phyloP scores from a whole-genome alignment of 768 basidiomycete genomes.

The Gloeopeniophorella convolvens region DNA sequence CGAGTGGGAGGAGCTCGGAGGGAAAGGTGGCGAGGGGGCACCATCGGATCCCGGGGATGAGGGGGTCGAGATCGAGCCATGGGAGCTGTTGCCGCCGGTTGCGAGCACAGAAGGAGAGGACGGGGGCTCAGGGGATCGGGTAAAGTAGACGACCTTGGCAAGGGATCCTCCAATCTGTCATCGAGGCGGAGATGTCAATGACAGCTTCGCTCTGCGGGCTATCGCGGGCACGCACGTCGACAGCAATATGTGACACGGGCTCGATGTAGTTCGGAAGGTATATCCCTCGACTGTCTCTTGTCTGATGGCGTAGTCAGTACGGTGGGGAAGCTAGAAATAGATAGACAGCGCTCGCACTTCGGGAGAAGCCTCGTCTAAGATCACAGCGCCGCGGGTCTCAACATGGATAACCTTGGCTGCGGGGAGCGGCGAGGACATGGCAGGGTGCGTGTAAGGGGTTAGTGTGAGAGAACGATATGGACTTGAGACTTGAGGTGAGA shows the following conservation, averaged over 20 bases:
- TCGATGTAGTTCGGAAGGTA: constrained; percentile 98
- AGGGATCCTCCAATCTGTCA: constrained; percentile 90
- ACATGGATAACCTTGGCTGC: constrained; percentile 86
- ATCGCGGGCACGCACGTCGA: constrained; percentile 66
- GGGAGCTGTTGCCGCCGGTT: constrained; percentile 48
- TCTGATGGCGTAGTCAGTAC: constrained; percentile 38
- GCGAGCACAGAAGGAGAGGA: constrained; percentile 65
- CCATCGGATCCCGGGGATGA: constrained; percentile 28
- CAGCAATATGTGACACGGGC: constrained; percentile 93
- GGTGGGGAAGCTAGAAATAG: constrained; percentile 8
- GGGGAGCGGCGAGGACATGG: constrained; percentile 51
- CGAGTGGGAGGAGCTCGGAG: constrained; percentile 31
- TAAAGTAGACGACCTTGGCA: constrained; percentile 98
- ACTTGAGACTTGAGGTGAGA: constrained; percentile 3
- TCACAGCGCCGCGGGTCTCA: constrained; percentile 90
- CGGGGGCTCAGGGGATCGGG: constrained; percentile 84
- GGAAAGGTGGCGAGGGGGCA: constrained; percentile 25
- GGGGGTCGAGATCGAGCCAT: constrained; percentile 38
- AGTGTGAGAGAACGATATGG: not conserved
- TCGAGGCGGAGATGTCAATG: constrained; percentile 12
- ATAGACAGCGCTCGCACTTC: constrained; percentile 50
- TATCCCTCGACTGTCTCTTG: constrained; percentile 90
- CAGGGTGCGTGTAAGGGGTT: not conserved
- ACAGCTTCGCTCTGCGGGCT: constrained; percentile 4
- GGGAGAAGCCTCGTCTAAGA: constrained; percentile 89